Conservation (phyloP, 2,329 filamentous ascomycete genomes). For the Podosphaera fusca region DNA sequence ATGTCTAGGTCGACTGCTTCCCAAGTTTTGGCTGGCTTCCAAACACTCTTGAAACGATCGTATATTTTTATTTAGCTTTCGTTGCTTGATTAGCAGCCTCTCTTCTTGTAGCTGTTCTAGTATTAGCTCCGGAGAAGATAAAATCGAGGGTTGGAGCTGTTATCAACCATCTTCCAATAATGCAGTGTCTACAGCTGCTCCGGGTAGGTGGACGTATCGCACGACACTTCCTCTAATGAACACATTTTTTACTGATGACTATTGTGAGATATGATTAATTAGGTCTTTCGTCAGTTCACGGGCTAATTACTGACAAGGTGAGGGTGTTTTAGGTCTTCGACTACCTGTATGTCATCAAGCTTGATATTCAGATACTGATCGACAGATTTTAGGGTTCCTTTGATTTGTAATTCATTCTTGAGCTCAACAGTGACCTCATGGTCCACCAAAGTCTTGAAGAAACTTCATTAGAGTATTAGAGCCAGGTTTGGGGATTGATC, state of each 20-base stretch:
- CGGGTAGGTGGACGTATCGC: constrained; percentile 48
- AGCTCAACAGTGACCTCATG: constrained; percentile 94
- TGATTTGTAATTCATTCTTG: constrained; percentile 97
- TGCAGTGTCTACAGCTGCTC: constrained; percentile 42
- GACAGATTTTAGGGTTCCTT: constrained; percentile 84
- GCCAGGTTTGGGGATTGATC: too few species aligned
- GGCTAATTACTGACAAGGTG: constrained; percentile 42
- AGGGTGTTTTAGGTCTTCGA: constrained; percentile 85
- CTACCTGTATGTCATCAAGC: constrained; percentile 79
- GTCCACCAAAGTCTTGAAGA: constrained; percentile 98
- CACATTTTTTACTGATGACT: constrained; percentile 57
- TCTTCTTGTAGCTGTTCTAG: constrained; percentile 1
- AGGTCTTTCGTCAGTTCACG: neutral
- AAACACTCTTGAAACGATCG: too few species aligned
- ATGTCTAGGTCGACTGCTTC: too few species aligned
- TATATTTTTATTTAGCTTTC: neutral
- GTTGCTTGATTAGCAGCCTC: constrained; percentile 2
- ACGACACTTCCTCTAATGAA: constrained; percentile 57
- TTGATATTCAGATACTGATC: constrained; percentile 99
- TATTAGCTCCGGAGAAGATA: neutral
- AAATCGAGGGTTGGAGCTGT: neutral
- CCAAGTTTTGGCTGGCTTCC: too few species aligned
- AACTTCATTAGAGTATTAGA: constrained; percentile 22
- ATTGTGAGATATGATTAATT: constrained; percentile 2
- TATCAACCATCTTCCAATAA: constrained; percentile 43